Evolutionary conservation across 306 rosid genomes (phyloP).

Genomic region (Coriaria nepalensis): DNA sequence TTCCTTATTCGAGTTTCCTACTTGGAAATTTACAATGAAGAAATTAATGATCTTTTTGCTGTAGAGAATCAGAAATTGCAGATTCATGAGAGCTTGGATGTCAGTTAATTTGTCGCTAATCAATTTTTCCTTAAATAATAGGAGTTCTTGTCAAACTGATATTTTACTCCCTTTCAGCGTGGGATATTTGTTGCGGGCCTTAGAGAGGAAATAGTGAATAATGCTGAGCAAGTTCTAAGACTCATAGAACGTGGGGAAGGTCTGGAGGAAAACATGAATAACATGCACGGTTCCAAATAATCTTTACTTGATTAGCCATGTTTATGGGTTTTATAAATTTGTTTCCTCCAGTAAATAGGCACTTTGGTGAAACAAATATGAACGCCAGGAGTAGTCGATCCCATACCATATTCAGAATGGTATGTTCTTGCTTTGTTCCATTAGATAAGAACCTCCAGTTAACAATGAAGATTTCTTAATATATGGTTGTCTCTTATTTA

Average conservation of each 20-base stretch:
- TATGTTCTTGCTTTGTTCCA: slow-evolving; percentile 13
- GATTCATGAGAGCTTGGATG: slow-evolving; percentile 95
- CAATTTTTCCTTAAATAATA: background rate
- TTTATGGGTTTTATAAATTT: slow-evolving; percentile 10
- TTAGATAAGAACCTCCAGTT: slow-evolving; percentile 1
- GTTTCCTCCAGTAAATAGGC: slow-evolving; percentile 60
- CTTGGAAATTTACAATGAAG: slow-evolving; percentile 96
- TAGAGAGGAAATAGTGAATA: slow-evolving; percentile 68
- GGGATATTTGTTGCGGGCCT: slow-evolving; percentile 95
- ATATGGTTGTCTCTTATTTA: slow-evolving; percentile 11
- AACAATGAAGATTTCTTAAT: background rate
- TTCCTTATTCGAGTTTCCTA: slow-evolving; percentile 81
- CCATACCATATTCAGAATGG: slow-evolving; percentile 97
- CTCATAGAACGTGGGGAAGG: slow-evolving; percentile 87
- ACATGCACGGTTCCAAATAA: slow-evolving; percentile 5
- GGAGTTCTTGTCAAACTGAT: slow-evolving; percentile 14
- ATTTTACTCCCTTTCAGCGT: slow-evolving; percentile 34
- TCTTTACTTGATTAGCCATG: background rate
- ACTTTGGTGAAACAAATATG: slow-evolving; percentile 95
- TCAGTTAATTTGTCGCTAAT: slow-evolving; percentile 17
- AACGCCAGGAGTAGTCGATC: slow-evolving; percentile 92
- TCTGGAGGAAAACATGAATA: slow-evolving; percentile 18
- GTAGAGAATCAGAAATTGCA: slow-evolving; percentile 86
- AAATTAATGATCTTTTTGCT: slow-evolving; percentile 71
- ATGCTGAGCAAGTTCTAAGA: slow-evolving; percentile 66